Evolutionary conservation across 352 stramenopile genomes (phyloP).

Genomic region (Thraustochytrium striatum): DNA sequence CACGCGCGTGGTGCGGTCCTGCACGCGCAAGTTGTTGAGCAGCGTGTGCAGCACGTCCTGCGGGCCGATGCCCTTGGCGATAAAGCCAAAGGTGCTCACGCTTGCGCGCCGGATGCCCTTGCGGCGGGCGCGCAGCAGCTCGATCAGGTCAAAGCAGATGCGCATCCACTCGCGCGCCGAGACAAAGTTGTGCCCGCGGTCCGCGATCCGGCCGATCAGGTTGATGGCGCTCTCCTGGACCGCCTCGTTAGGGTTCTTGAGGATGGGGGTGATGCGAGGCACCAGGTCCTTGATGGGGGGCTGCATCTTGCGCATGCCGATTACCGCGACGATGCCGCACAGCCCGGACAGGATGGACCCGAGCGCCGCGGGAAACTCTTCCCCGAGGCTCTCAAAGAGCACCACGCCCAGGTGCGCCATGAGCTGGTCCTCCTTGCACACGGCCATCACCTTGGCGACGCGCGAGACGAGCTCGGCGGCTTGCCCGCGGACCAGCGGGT

Average conservation of each 20-base stretch:
- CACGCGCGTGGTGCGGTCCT: conserved; percentile 97
- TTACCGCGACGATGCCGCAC: conserved; percentile 98
- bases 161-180: conserved; percentile 98
- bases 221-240: conserved; percentile 99
- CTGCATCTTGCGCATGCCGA: conserved; percentile 99
- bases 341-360: conserved; percentile 95
- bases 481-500: conserved; percentile 96
- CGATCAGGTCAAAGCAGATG: conserved; percentile 98
- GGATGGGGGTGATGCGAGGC: conserved; percentile 95
- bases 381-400: conserved; percentile 98
- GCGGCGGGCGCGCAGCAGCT: conserved; percentile 98
- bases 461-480: conserved; percentile 95
- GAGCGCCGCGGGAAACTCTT: conserved; percentile 98
- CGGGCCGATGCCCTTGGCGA: conserved; percentile 96
- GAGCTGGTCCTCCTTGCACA: conserved; percentile 94
- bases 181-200: conserved; percentile 95
- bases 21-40: conserved; percentile 98
- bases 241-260: conserved; percentile 98
- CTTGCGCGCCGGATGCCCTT: conserved; percentile 95
- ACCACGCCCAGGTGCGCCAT: conserved; percentile 98
- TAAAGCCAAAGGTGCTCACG: conserved; percentile 99
- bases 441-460: conserved; percentile 98
- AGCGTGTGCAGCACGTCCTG: conserved; percentile 98
- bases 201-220: conserved; percentile 94
- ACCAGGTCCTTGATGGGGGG: conserved; percentile 97